These are phyloP conservation scores for Lipomyces yarrowii DNA, from an alignment of 1,139 yeast genomes.

Conservation along the genomic window DNA sequence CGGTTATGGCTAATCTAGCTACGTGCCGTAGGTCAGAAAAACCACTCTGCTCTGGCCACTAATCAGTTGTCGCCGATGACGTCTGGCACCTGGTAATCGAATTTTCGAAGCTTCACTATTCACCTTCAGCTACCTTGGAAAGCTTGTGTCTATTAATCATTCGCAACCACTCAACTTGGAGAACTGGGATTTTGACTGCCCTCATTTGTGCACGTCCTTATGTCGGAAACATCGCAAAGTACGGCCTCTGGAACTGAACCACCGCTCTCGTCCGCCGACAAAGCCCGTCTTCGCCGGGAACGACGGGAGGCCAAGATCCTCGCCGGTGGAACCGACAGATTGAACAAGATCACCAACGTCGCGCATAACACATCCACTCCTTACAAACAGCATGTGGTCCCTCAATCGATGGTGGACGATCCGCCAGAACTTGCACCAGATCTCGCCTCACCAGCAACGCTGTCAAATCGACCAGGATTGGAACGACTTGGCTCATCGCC, in stretches of 20 bases:
- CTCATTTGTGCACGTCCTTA: not conserved
- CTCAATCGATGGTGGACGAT: conserved; percentile 16
- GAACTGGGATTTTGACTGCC: not conserved
- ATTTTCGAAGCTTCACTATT: not conserved
- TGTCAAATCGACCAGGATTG: not conserved
- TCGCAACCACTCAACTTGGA: not conserved
- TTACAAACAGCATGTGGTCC: conserved; percentile 9
- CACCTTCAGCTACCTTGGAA: not conserved
- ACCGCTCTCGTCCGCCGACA: conserved; percentile 24
- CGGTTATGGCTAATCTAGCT: not conserved
- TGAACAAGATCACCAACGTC: conserved; percentile 44
- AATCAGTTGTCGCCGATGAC: too few relatives aligned
- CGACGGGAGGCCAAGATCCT: conserved; percentile 44
- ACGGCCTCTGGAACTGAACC: conserved; percentile 4
- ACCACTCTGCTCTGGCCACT: too few relatives aligned
- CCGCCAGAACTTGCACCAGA: conserved; percentile 25
- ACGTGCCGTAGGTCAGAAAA: not conserved
- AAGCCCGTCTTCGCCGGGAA: conserved; percentile 40
- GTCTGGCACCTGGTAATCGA: too few relatives aligned
- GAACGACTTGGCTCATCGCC: conserved; percentile 23
- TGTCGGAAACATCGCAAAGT: not conserved
- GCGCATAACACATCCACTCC: conserved; percentile 21
- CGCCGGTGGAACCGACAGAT: conserved; percentile 42
- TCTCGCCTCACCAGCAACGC: conserved; percentile 15
- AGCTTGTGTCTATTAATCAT: not conserved